phyloP scores from a whole-genome alignment of 805 yeast species.

The Ogataea salicorniae region DNA sequence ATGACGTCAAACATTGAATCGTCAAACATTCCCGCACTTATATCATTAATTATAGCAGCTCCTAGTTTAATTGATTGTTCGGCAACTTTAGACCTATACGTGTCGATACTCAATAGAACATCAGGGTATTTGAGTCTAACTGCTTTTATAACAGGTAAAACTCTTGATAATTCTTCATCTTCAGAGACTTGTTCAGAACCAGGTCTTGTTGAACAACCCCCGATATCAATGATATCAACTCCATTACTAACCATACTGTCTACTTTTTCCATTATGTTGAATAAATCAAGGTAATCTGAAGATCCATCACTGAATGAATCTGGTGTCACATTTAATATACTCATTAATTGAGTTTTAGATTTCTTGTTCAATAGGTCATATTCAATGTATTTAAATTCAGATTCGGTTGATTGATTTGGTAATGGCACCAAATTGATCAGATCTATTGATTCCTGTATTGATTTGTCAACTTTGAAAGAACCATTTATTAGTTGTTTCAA shows the following conservation, averaged over 20 bases:
- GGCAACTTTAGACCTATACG: constrained; percentile 78
- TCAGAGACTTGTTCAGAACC: constrained; percentile 58
- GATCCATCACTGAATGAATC: constrained; percentile 97
- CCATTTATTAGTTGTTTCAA: constrained; percentile 37
- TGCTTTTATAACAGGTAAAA: constrained; percentile 62
- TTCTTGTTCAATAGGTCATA: constrained; percentile 43
- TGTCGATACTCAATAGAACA: constrained; percentile 75
- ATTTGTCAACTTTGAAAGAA: constrained; percentile 18
- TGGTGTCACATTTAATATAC: constrained; percentile 83
- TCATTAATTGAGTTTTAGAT: constrained; percentile 71
- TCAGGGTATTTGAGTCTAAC: constrained; percentile 40
- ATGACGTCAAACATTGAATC: constrained; percentile 59
- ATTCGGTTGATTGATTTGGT: constrained; percentile 10
- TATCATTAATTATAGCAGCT: constrained; percentile 89
- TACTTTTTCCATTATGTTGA: constrained; percentile 41
- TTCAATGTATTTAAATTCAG: constrained; percentile 26
- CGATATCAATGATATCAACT: constrained; percentile 81
- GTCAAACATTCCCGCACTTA: constrained; percentile 76
- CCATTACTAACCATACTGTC: constrained; percentile 48
- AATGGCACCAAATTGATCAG: constrained; percentile 50
- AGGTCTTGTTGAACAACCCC: constrained; percentile 94
- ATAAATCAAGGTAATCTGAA: constrained; percentile 30
- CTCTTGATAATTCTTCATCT: constrained; percentile 66
- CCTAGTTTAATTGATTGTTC: constrained; percentile 62
- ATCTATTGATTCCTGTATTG: constrained; percentile 45